These are phyloP conservation scores for Cytospora paraplurivora DNA, from an alignment of 2,329 filamentous ascomycete species.

Conservation along the genomic window DNA sequence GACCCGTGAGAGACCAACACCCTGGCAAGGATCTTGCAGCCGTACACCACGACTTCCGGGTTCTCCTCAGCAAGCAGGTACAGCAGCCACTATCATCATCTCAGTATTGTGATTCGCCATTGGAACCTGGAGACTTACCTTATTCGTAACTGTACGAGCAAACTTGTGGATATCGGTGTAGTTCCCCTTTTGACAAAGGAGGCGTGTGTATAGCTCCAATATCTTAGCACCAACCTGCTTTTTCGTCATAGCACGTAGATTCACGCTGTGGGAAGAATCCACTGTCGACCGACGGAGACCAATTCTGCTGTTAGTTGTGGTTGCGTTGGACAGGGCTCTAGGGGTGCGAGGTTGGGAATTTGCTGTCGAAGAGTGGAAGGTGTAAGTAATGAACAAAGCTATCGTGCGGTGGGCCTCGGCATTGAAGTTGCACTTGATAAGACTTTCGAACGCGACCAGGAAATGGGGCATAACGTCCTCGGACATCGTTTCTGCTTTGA, in stretches of 20 bases:
- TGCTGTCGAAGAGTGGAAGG: conserved; percentile 64
- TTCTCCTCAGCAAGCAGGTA: conserved; percentile 89
- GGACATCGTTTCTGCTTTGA: conserved; percentile 81
- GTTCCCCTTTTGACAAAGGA: conserved; percentile 75
- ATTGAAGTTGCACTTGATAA: conserved; percentile 79
- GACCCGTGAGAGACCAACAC: conserved; percentile 81
- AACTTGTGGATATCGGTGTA: conserved; percentile 77
- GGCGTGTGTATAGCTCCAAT: conserved; percentile 73
- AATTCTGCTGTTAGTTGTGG: conserved; percentile 38
- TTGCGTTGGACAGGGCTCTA: conserved; percentile 43
- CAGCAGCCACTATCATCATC: conserved; percentile 71
- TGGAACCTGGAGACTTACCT: conserved; percentile 56
- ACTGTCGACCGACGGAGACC: conserved; percentile 41
- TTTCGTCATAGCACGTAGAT: conserved; percentile 52
- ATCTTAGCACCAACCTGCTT: conserved; percentile 74
- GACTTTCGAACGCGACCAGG: conserved; percentile 73
- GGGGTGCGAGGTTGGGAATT: conserved; percentile 55
- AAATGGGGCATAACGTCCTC: conserved; percentile 75
- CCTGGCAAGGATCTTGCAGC: conserved; percentile 79
- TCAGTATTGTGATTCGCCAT: conserved; percentile 3
- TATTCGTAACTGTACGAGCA: conserved; percentile 91
- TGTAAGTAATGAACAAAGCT: conserved; percentile 90
- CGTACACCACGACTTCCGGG: conserved; percentile 77
- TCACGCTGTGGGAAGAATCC: conserved; percentile 32
- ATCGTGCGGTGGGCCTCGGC: conserved; percentile 84